Evolutionary conservation across 345 rosid species (phyloP), one percentile per base, ranked within the genome.

Genomic region (Crucihimalaya himalaica): DNA sequence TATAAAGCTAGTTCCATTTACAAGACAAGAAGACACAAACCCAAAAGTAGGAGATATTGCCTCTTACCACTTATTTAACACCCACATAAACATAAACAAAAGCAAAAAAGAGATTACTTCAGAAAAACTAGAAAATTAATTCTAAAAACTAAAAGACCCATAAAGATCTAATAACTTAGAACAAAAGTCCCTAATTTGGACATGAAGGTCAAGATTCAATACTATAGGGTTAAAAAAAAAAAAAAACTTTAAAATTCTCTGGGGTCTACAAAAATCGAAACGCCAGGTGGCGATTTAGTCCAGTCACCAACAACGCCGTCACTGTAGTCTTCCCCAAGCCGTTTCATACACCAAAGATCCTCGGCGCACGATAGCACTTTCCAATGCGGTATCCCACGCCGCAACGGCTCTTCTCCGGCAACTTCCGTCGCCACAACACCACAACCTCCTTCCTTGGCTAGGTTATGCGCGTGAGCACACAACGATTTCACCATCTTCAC

Each of bases 191-290:
- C 31, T 56, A 66, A 65, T 43, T 43, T 21, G 21, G 5, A 42
- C 31, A 42, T 29, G 12, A 12, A 61, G 32, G 21, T 32, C 21
- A 31, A 23, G 54, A 10, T 59, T 57, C 45, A 16, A 75, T 54
- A 54, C 34, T 68, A 21, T 34, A n/a, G 18, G 6, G 21, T 35
- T 23, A 13, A 62, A 2, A 14, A 14, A 53, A n/a, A 11, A 14
- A 20, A 23, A 34, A 16, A 37, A 21, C 0, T 25, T 77, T 68
- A 95, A 77, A 92, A 71, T 67, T 95, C 99, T 66, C 99, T 86
- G 8, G 99, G 99, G 84, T 95, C 99, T 63, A 95, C 97, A 83
- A 95, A 95, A 83, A 95, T 88, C 5, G 99, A 92, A 77, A 71
- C 10, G 43, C 84, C 93, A 50, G 97, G 81, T 20, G 88, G 82